A percentile compares a stretch with the other conserved stretches of the same genome.
These are phyloP conservation scores for Cadophora gregata DNA, from an alignment of 2,329 filamentous ascomycete species.

Conservation along the genomic window DNA sequence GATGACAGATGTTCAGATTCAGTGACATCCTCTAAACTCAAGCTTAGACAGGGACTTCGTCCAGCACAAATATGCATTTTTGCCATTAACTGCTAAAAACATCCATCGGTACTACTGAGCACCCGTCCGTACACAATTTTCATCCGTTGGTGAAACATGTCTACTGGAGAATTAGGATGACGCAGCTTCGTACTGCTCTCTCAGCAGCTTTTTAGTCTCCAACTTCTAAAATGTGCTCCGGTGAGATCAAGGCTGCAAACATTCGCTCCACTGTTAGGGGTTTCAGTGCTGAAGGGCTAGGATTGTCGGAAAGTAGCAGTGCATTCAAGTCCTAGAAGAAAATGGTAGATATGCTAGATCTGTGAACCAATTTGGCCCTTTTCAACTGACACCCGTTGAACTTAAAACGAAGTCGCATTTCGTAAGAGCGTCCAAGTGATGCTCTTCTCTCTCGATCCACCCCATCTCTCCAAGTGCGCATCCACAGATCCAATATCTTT, in stretches of 20 bases:
- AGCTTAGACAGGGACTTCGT: too few species aligned
- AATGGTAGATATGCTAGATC: not conserved
- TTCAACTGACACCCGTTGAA: too few species aligned
- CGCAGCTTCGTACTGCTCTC: not conserved
- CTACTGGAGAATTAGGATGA: not conserved
- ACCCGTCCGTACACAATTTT: too few species aligned
- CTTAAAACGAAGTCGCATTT: constrained; percentile 3
- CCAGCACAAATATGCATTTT: too few species aligned
- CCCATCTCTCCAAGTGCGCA: constrained; percentile 29
- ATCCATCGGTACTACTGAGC: too few species aligned
- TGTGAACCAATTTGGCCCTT: too few species aligned
- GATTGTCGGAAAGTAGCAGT: not conserved
- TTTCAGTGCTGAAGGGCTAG: too few species aligned
- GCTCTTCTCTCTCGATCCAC: constrained; percentile 17
- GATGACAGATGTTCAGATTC: too few species aligned
- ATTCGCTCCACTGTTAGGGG: too few species aligned
- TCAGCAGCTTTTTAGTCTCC: not conserved
- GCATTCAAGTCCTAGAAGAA: not conserved
- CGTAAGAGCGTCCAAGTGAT: constrained; percentile 21
- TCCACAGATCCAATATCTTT: constrained; percentile 27
- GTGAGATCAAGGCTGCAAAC: not conserved
- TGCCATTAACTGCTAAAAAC: too few species aligned
- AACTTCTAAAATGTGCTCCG: not conserved
- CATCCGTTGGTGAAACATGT: not conserved
- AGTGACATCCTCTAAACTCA: too few species aligned